These are phyloP conservation scores for Globisporangium echinulatum DNA, from an alignment of 352 stramenopile species.

Conservation along the genomic window DNA sequence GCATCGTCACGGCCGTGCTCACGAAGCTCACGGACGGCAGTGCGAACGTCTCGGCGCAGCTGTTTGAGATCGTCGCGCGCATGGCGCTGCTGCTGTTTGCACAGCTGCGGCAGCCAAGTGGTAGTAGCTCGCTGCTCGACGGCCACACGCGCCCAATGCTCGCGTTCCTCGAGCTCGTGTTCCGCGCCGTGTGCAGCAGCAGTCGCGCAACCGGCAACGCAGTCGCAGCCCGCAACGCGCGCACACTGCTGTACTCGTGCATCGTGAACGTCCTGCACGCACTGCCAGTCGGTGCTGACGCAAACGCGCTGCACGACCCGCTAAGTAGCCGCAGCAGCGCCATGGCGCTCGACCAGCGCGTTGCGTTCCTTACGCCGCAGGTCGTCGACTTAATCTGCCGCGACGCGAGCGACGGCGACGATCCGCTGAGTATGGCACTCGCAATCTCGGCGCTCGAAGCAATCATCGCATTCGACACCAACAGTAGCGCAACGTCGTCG, in stretches of 20 bases:
- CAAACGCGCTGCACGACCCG: conserved; percentile 7
- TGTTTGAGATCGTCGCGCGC: conserved; percentile 71
- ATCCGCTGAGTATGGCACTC: conserved; percentile 76
- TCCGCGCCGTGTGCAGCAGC: conserved; percentile 58
- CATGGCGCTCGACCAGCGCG: conserved; percentile 6
- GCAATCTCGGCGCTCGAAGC: conserved; percentile 68
- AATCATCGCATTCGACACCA: conserved; percentile 40
- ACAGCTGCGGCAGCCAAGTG: conserved; percentile 27
- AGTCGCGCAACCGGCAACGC: conserved; percentile 59
- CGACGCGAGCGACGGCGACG: conserved; percentile 71
- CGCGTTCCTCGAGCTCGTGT: conserved; percentile 54
- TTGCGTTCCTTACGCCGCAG: conserved; percentile 35
- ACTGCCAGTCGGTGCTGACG: conserved; percentile 15
- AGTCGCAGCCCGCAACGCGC: conserved; percentile 62
- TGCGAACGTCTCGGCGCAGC: conserved; percentile 43
- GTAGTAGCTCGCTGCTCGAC: conserved; percentile 9
- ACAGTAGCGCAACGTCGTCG: conserved; percentile 17
- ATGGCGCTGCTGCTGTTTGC: conserved; percentile 61
- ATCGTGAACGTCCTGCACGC: conserved; percentile 62
- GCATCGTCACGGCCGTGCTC: conserved; percentile 53
- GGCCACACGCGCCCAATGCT: conserved; percentile 28
- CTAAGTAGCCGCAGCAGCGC: conserved; percentile 3
- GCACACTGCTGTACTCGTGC: conserved; percentile 73
- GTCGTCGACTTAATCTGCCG: conserved; percentile 66
- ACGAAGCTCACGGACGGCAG: conserved; percentile 49